These are phyloP conservation scores for Hibiscus mutabilis DNA, from an alignment of 345 rosid genomes.

Conservation along the genomic window DNA sequence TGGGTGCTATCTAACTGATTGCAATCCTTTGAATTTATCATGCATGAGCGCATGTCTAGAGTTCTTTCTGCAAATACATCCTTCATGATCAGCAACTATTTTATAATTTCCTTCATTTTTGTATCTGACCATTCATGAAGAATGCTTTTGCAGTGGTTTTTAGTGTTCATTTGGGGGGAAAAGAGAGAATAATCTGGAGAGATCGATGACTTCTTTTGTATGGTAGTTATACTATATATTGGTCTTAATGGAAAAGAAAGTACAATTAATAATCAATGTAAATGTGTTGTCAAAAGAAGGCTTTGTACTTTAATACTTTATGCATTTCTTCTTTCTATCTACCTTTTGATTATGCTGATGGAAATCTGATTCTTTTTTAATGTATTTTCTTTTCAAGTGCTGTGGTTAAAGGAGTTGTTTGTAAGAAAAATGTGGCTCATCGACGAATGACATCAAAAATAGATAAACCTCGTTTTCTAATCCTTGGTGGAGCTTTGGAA, in stretches of 20 bases:
- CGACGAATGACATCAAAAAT: conserved; percentile 88
- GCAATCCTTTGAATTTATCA: background rate
- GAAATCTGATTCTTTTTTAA: conserved; percentile 16
- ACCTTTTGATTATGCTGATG: conserved; percentile 19
- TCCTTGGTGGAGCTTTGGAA: conserved; percentile 92
- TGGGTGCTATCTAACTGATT: background rate
- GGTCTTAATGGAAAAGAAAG: background rate
- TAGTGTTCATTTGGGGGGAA: background rate
- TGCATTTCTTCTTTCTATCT: background rate
- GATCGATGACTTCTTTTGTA: background rate
- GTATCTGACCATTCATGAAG: background rate
- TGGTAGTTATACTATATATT: background rate
- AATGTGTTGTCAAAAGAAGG: background rate
- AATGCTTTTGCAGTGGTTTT: background rate
- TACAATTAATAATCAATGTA: background rate
- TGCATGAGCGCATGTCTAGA: no score
- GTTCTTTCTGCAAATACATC: no score
- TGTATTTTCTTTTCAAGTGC: conserved; percentile 32
- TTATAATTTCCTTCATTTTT: background rate
- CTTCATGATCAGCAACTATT: no score
- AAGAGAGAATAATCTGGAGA: background rate
- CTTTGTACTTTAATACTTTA: background rate
- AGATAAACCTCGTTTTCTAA: conserved; percentile 72
- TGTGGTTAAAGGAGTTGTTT: conserved; percentile 92
- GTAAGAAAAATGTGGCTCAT: conserved; percentile 95